Percentiles rank a stretch among this genome's conserved stretches.
Conservation (phyloP, 768 basidiomycete genomes). For the Amanita thiersii region DNA sequence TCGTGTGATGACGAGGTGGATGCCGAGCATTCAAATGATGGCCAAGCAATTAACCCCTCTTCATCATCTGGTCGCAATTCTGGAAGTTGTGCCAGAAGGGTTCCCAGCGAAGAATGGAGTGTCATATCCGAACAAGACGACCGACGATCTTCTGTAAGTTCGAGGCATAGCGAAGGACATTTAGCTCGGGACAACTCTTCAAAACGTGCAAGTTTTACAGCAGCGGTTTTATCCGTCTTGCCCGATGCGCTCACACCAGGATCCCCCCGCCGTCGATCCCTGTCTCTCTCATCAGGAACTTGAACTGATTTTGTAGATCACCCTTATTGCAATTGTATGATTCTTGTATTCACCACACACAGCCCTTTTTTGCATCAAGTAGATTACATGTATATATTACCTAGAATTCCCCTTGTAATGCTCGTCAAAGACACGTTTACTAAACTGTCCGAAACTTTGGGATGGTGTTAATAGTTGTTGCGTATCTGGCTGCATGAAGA, state of each 20-base stretch:
- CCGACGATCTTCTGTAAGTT: constrained; percentile 44
- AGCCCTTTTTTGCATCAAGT: no score
- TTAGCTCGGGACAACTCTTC: constrained; percentile 25
- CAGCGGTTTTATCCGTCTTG: constrained; percentile 53
- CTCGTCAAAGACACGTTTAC: constrained; percentile 68
- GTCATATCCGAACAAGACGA: constrained; percentile 77
- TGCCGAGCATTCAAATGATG: constrained; percentile 24
- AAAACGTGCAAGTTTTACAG: constrained; percentile 57
- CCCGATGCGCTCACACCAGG: constrained; percentile 43
- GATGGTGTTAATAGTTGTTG: constrained; percentile 60
- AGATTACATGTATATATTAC: constrained; percentile 13
- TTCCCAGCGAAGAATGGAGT: constrained; percentile 80
- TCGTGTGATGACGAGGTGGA: constrained; percentile 21
- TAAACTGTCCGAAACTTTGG: constrained; percentile 87
- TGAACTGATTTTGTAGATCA: background rate
- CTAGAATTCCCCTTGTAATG: constrained; percentile 31
- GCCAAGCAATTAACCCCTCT: constrained; percentile 17
- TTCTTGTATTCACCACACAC: background rate
- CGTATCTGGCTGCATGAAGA: constrained; percentile 87
- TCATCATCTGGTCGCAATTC: constrained; percentile 49
- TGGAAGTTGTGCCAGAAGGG: constrained; percentile 42
- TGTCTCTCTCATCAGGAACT: constrained; percentile 21
- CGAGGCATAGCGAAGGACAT: constrained; percentile 32
- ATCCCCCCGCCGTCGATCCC: constrained; percentile 31
- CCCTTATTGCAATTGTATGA: background rate